Percentiles rank a stretch among this genome's conserved stretches.
These are phyloP conservation scores for Xylaria sp. DNA, from an alignment of 2,329 filamentous ascomycete species.

Conservation along the genomic window DNA sequence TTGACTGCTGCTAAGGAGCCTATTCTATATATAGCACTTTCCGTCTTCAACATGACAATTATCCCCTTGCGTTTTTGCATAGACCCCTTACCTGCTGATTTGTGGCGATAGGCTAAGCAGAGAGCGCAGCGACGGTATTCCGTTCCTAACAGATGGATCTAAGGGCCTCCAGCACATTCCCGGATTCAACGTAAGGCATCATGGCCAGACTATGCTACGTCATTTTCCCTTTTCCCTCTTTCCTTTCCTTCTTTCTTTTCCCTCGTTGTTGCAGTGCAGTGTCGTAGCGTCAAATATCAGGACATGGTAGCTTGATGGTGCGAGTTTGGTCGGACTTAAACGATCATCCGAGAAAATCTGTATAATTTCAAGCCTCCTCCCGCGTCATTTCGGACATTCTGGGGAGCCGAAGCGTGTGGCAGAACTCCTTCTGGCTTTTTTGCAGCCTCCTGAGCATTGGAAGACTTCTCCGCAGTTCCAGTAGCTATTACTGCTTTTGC, in stretches of 20 bases:
- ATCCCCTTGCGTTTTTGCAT: no score
- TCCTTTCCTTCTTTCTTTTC: neutral
- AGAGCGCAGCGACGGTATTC: neutral
- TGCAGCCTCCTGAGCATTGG: neutral
- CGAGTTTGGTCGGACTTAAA: neutral
- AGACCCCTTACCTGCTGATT: no score
- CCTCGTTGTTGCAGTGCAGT: neutral
- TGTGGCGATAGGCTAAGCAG: neutral
- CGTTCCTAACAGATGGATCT: neutral
- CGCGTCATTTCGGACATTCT: neutral
- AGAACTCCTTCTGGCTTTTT: neutral
- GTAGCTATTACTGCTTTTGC: neutral
- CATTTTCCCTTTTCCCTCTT: neutral
- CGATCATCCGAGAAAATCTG: neutral
- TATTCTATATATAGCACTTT: neutral
- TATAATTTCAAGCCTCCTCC: no score
- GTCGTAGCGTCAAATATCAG: no score
- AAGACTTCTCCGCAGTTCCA: no score
- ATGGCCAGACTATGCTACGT: neutral
- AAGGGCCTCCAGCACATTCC: neutral
- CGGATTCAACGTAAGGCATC: neutral
- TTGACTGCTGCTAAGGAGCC: no score
- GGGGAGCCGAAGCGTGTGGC: no score
- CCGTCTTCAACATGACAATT: neutral
- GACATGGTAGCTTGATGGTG: neutral